These are phyloP conservation scores for Solanum medicagineum DNA, from an alignment of 257 asterid genomes.

Conservation along the genomic window DNA sequence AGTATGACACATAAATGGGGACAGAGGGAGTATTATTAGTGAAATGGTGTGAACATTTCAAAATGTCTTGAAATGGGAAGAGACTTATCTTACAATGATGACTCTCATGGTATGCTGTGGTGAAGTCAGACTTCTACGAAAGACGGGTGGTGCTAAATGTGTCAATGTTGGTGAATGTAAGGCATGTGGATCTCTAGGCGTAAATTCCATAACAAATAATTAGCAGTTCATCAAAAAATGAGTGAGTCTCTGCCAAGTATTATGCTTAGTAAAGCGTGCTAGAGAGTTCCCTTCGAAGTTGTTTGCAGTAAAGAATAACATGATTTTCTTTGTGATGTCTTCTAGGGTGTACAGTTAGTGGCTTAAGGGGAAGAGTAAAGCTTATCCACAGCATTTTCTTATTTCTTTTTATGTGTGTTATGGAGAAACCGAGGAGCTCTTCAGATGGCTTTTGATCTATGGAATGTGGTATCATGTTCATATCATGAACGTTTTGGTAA, in stretches of 20 bases:
- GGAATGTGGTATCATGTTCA: neutral
- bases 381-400: neutral
- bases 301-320: neutral
- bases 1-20: neutral
- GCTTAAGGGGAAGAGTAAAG: neutral
- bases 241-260: neutral
- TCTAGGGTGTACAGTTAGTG: neutral
- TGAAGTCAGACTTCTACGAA: neutral
- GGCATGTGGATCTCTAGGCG: neutral
- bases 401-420: neutral
- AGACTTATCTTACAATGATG: neutral
- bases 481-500: neutral
- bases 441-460: neutral
- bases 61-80: neutral
- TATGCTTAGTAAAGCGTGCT: neutral
- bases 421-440: neutral
- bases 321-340: neutral
- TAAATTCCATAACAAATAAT: neutral
- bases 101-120: neutral
- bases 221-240: neutral
- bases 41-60: neutral
- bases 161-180: neutral
- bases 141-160: neutral
- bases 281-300: neutral
- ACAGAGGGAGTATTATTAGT: neutral